phyloP scores from a whole-genome alignment of 495 filamentous ascomycete species.

The Astrocystis sublimbata region DNA sequence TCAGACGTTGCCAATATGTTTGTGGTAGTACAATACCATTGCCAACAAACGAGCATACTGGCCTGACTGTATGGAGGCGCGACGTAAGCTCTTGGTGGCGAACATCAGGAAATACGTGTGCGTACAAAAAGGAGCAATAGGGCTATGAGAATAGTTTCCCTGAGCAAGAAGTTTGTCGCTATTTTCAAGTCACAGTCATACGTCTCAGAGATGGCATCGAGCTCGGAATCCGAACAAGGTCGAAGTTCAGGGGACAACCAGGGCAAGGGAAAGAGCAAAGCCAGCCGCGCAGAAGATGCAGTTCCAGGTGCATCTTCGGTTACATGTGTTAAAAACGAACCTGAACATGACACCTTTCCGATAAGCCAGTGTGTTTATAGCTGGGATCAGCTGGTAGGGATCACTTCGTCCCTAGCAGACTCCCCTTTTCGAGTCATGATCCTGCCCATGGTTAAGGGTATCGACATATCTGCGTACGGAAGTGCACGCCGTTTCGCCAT shows the following conservation, averaged over 20 bases:
- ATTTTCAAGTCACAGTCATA: background rate
- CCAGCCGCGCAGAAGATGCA: background rate
- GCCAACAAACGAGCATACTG: too few relatives aligned
- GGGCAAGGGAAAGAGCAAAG: background rate
- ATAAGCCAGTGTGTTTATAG: too few relatives aligned
- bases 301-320: too few relatives aligned
- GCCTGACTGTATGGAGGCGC: too few relatives aligned
- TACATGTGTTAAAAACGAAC: too few relatives aligned
- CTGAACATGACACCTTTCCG: too few relatives aligned
- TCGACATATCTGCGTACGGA: background rate
- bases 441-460: background rate
- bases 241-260: background rate
- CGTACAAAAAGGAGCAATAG: background rate
- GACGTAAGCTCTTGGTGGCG: too few relatives aligned
- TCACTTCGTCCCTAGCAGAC: too few relatives aligned
- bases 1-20: background rate
- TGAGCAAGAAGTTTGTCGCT: background rate
- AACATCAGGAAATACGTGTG: too few relatives aligned
- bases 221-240: background rate
- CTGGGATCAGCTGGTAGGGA: too few relatives aligned
- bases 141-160: background rate
- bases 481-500: background rate
- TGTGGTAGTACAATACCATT: background rate
- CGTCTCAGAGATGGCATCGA: background rate
- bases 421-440: background rate